Percentiles rank a stretch among this genome's conserved stretches.
Evolutionary conservation across 768 basidiomycete genomes (phyloP).

Genomic region (Tephrocybe sp.): DNA sequence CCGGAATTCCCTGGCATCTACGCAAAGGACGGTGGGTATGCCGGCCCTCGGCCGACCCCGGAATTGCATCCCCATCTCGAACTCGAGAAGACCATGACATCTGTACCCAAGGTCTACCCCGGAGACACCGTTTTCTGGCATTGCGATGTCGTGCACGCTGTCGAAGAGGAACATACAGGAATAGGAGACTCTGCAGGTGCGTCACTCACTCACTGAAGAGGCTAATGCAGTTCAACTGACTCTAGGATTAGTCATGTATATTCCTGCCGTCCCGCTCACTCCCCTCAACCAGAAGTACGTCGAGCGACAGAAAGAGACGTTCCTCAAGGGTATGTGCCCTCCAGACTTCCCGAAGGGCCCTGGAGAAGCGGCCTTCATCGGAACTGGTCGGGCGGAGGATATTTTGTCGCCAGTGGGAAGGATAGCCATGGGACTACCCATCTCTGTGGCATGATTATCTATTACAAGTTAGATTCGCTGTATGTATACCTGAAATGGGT

Average conservation of each 20-base stretch:
- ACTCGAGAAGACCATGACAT: constrained; percentile 65
- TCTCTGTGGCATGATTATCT: constrained; percentile 15
- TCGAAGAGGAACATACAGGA: constrained; percentile 54
- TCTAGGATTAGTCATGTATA: constrained; percentile 64
- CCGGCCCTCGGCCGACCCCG: constrained; percentile 50
- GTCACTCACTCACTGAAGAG: constrained; percentile 1
- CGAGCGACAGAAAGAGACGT: constrained; percentile 58
- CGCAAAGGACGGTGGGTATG: constrained; percentile 36
- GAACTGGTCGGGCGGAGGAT: constrained; percentile 35
- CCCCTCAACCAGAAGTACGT: constrained; percentile 62
- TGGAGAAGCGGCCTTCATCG: constrained; percentile 35
- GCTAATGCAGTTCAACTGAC: constrained; percentile 1
- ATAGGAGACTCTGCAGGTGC: constrained; percentile 55
- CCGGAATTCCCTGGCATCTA: constrained; percentile 55
- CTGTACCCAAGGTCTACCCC: constrained; percentile 67
- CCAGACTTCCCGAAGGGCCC: constrained; percentile 66
- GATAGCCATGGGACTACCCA: constrained; percentile 41
- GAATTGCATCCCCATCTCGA: constrained; percentile 66
- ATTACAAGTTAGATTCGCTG: no score
- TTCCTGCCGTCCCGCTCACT: constrained; percentile 69
- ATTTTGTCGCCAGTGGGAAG: constrained; percentile 34
- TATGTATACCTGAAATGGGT: no score
- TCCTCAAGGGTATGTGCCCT: constrained; percentile 59
- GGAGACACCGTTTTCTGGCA: constrained; percentile 85
- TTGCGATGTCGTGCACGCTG: constrained; percentile 53